Evolutionary conservation across 2,329 filamentous ascomycete species (phyloP).

Genomic region (Trichoderma sp.): DNA sequence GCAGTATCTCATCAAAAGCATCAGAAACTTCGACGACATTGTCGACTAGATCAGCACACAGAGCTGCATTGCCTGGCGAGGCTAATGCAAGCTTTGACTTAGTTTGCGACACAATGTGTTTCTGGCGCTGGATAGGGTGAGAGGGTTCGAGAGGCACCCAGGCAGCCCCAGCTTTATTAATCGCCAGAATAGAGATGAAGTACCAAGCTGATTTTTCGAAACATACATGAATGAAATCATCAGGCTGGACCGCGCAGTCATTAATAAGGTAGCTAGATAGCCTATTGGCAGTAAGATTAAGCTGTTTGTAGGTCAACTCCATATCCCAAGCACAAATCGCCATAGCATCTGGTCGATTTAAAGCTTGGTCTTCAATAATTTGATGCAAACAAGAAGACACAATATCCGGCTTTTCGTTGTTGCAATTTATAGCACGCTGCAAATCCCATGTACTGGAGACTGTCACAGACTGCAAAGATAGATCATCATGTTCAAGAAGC

Average conservation of each 20-base stretch:
- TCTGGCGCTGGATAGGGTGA: constrained; percentile 16
- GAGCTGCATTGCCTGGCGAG: constrained; percentile 16
- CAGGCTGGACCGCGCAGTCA: neutral
- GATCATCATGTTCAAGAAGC: constrained; percentile 13
- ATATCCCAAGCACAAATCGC: constrained; percentile 22
- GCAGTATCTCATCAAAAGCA: neutral
- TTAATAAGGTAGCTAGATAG: neutral
- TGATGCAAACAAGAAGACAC: constrained; percentile 16
- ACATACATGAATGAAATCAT: constrained; percentile 26
- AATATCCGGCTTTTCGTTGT: constrained; percentile 9
- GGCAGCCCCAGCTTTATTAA: constrained; percentile 23
- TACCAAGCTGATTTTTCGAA: constrained; percentile 31
- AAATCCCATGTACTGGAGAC: neutral
- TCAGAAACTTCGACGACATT: constrained; percentile 17
- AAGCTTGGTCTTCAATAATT: constrained; percentile 11
- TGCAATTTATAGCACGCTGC: constrained; percentile 1
- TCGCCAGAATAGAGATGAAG: constrained; percentile 21
- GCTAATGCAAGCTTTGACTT: constrained; percentile 11
- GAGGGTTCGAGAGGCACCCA: constrained; percentile 22
- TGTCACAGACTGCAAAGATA: neutral
- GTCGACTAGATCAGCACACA: constrained; percentile 22
- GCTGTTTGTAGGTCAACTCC: constrained; percentile 4
- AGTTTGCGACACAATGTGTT: constrained; percentile 14
- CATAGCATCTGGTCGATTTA: neutral
- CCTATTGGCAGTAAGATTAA: neutral